These are phyloP conservation scores for Termitomyces sp. DNA, from an alignment of 768 basidiomycete species.

Conservation along the genomic window DNA sequence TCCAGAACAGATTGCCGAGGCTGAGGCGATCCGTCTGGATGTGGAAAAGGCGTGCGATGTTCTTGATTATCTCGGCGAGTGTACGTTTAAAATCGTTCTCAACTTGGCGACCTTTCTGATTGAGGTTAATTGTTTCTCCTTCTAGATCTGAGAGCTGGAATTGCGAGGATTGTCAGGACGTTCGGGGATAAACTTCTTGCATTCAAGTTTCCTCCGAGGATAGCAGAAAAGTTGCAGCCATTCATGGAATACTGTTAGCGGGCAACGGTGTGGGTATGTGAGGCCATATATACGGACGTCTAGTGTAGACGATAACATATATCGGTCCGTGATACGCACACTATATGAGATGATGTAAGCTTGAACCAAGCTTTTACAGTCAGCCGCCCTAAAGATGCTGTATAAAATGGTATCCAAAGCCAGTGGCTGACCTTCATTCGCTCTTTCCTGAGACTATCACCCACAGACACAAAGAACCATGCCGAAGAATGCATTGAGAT, in stretches of 20 bases:
- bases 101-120: not conserved
- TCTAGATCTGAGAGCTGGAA: constrained; percentile 61
- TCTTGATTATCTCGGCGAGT: constrained; percentile 51
- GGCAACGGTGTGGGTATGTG: not conserved
- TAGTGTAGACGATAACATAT: constrained; percentile 11
- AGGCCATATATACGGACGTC: constrained; percentile 1
- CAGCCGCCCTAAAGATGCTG: not conserved
- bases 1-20: constrained; percentile 31
- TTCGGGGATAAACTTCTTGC: constrained; percentile 74
- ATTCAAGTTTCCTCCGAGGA: constrained; percentile 74
- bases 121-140: constrained; percentile 1
- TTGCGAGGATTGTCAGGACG: constrained; percentile 63
- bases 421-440: constrained; percentile 4
- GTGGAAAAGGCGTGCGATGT: constrained; percentile 52
- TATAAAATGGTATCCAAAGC: not conserved
- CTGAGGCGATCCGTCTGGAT: constrained; percentile 42
- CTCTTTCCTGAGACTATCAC: not conserved
- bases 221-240: constrained; percentile 62
- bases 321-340: constrained; percentile 6
- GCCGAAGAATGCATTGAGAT: constrained; percentile 5
- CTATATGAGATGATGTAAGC: not conserved
- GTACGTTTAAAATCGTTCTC: constrained; percentile 36
- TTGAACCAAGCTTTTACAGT: constrained; percentile 1
- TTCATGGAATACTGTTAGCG: constrained; percentile 62
- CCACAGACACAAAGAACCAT: not conserved